These are phyloP conservation scores for Hebeloma cylindrosporum DNA, from an alignment of 768 basidiomycete genomes.

Conservation along the genomic window DNA sequence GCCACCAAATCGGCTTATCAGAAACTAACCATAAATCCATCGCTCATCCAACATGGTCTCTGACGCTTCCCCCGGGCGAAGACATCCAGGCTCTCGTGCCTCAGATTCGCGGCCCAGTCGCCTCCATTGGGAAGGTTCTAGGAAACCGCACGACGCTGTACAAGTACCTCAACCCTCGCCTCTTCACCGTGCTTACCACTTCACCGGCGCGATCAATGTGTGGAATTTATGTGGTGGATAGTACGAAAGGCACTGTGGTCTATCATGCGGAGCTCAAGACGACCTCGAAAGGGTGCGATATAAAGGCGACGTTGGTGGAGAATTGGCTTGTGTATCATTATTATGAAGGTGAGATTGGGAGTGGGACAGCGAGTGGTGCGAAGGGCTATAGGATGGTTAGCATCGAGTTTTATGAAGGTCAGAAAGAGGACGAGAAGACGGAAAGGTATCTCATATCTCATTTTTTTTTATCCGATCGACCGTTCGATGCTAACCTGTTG, in stretches of 20 bases:
- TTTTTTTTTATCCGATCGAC: background rate
- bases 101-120: slow-evolving; percentile 54
- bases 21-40: slow-evolving; percentile 35
- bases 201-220: slow-evolving; percentile 38
- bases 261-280: slow-evolving; percentile 62
- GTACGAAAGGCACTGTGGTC: slow-evolving; percentile 71
- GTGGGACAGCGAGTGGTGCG: slow-evolving; percentile 41
- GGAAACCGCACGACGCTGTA: slow-evolving; percentile 89
- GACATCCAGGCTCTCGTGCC: slow-evolving; percentile 52
- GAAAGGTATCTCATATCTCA: slow-evolving; percentile 52
- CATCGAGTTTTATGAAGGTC: slow-evolving; percentile 89
- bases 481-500: background rate
- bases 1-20: slow-evolving; percentile 50
- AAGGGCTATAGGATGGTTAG: slow-evolving; percentile 76
- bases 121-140: slow-evolving; percentile 80
- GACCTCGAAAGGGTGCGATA: slow-evolving; percentile 48
- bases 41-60: slow-evolving; percentile 45
- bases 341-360: slow-evolving; percentile 58
- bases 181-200: slow-evolving; percentile 65
- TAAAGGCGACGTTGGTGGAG: slow-evolving; percentile 72
- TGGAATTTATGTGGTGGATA: slow-evolving; percentile 77
- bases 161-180: slow-evolving; percentile 89
- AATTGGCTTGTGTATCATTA: slow-evolving; percentile 95
- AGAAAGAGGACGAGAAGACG: slow-evolving; percentile 62
- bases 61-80: slow-evolving; percentile 53